A percentile compares a stretch with the other conserved stretches of the same genome.
Evolutionary conservation across 192 early-diverging fungal species (phyloP).

Genomic region (Cetraspora pellucida): DNA sequence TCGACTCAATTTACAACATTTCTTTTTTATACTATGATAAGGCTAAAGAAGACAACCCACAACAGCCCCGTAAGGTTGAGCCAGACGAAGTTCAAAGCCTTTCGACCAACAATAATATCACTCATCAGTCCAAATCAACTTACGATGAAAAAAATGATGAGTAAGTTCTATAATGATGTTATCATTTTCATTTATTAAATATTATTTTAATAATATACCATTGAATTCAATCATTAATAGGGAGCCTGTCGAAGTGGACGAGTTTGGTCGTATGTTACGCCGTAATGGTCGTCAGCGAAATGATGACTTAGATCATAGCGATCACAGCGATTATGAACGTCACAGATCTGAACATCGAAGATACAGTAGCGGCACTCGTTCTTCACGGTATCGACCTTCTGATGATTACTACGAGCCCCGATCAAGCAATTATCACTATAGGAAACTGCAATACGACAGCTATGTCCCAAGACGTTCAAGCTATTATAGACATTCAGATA

Average conservation of each 20-base stretch:
- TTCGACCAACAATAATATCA: background rate
- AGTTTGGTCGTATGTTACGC: conserved; percentile 41
- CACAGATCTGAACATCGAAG: conserved; percentile 8
- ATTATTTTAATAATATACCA: too few relatives aligned
- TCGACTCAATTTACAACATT: background rate
- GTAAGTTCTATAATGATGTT: background rate
- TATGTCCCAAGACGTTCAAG: conserved; percentile 18
- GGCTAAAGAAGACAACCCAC: background rate
- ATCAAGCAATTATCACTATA: conserved; percentile 1
- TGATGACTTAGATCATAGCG: background rate
- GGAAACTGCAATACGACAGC: conserved; percentile 23
- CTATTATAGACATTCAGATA: background rate
- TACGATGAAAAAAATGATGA: background rate
- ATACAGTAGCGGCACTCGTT: conserved; percentile 12
- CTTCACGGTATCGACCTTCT: conserved; percentile 18
- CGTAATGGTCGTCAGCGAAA: background rate
- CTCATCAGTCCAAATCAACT: background rate
- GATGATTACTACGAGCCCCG: conserved; percentile 8
- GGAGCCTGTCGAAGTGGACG: conserved; percentile 49
- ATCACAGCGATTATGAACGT: background rate
- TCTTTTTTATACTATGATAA: too few relatives aligned
- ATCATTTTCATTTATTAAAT: background rate
- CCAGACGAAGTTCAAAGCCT: background rate
- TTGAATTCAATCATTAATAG: background rate
- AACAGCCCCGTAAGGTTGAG: background rate